phyloP scores from a whole-genome alignment of 2,329 filamentous ascomycete genomes.

The Fusarium nanum region DNA sequence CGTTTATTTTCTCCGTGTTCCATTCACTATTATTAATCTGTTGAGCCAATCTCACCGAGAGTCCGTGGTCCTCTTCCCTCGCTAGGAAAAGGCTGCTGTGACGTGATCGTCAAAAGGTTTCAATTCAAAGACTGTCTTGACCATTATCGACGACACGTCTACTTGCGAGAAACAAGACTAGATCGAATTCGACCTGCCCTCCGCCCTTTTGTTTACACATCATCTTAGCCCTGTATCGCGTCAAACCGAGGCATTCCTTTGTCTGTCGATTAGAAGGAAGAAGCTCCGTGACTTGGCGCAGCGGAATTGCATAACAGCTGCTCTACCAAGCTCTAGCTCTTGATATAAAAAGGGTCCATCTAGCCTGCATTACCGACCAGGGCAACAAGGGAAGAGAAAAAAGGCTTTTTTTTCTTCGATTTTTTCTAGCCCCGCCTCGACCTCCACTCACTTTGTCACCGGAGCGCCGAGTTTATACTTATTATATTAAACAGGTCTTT shows the following conservation, averaged over 20 bases:
- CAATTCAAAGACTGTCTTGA: conserved; percentile 10
- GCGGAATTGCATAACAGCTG: conserved; percentile 27
- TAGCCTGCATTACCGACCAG: conserved; percentile 19
- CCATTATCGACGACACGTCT: conserved; percentile 16
- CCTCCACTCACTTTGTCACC: conserved; percentile 29
- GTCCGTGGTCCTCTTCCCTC: conserved; percentile 15
- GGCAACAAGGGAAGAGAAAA: conserved; percentile 10
- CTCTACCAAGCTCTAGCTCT: conserved; percentile 24
- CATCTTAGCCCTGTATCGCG: conserved; percentile 40
- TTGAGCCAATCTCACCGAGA: conserved; percentile 7
- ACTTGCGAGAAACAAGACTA: conserved; percentile 15
- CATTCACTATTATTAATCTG: conserved; percentile 5
- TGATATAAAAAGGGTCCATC: conserved; percentile 41
- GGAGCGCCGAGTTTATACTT: conserved; percentile 30
- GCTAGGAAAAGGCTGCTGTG: conserved; percentile 37
- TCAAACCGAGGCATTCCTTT: conserved; percentile 37
- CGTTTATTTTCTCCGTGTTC: conserved; percentile 15
- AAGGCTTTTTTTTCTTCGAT: conserved; percentile 29
- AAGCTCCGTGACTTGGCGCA: conserved; percentile 27
- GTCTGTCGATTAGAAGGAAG: background rate
- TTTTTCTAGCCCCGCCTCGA: conserved; percentile 28
- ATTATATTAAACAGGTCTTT: conserved; percentile 29
- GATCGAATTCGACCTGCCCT: conserved; percentile 17
- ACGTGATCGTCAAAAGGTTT: conserved; percentile 40
- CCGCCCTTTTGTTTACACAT: conserved; percentile 32